Base-by-base conservation (phyloP, 2,329 filamentous ascomycete genomes). In the Xylaria sp. region DNA sequence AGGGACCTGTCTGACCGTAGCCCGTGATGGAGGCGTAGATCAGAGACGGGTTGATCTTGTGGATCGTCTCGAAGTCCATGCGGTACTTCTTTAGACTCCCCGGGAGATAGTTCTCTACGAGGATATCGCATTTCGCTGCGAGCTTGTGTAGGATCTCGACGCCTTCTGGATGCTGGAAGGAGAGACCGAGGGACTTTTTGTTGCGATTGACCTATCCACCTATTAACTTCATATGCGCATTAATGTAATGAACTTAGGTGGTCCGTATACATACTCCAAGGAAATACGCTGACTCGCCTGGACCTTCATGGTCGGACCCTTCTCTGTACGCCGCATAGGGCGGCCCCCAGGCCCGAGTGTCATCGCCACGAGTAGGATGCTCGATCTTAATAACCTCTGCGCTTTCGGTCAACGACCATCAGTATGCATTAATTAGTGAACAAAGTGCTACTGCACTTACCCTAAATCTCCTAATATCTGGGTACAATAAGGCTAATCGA, bases 1-100 rank as follows among this genome's bases (percentile, higher is more conserved):
- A 97, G 0, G 96, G 96, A 0, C 96, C 96, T 0, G 93, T 97
- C 79, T 99, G 96, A 1, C 96, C 96, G 78, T 98, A 99, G 0
- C 96, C 96, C 0, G 96, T 99, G 75, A 99, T 97, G 74, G 94
- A 97, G 15, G 95, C 94, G 78, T 99, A 99, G 74, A 99, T 93
- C 56, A 99, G 85, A 6, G 86, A 84, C 0, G 95, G 94, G 77
- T 98, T 98, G 79, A 98, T 90, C 73, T 90, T 87, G 61, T 86
- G 88, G 1, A 99, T 82, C 0, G 92, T 93, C 32, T 91, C 90
- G 76, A 94, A 99, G 82, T 98, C 95, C 85, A 99, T 90, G 25
- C 86, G 84, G 80, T 99, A 99, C 82, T 97, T 98, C 78, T 92
- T 92, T 15, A 99, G 84, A 0, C 92, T 91, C 0, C 93, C 94